These are phyloP conservation scores for Irpex sp. DNA, from an alignment of 1,284 basidiomycete genomes.

Conservation along the genomic window DNA sequence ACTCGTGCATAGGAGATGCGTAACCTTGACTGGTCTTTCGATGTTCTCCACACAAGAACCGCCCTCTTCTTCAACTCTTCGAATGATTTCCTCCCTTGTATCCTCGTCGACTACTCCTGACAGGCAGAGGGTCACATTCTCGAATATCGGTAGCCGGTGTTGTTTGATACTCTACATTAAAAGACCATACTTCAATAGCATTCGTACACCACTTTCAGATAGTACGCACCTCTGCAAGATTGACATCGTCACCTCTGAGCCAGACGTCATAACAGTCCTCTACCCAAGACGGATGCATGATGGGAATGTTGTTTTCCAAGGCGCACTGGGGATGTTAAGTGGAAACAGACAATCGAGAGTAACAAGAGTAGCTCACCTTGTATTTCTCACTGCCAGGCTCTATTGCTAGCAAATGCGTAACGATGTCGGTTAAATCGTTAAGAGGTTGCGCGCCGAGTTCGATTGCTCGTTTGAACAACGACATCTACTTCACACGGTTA, in stretches of 20 bases:
- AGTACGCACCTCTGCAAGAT: slow-evolving; percentile 42
- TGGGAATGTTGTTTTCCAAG: slow-evolving; percentile 67
- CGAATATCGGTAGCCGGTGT: slow-evolving; percentile 66
- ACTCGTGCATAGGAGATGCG: slow-evolving; percentile 58
- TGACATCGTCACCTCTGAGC: slow-evolving; percentile 73
- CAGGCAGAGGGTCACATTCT: slow-evolving; percentile 55
- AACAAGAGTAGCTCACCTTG: slow-evolving; percentile 29
- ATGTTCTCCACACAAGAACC: slow-evolving; percentile 60
- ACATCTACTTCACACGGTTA: slow-evolving; percentile 36
- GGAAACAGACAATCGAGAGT: neutral
- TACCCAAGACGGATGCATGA: slow-evolving; percentile 73
- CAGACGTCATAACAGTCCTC: slow-evolving; percentile 64
- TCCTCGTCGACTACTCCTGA: slow-evolving; percentile 62
- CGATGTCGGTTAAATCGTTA: slow-evolving; percentile 70
- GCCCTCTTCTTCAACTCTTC: slow-evolving; percentile 46
- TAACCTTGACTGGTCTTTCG: slow-evolving; percentile 65
- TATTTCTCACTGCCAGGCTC: slow-evolving; percentile 78
- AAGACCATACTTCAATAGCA: neutral
- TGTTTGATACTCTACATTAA: slow-evolving; percentile 42
- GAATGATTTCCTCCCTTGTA: slow-evolving; percentile 53
- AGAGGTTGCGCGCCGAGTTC: slow-evolving; percentile 70
- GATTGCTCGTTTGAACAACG: slow-evolving; percentile 67
- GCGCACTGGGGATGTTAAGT: slow-evolving; percentile 55
- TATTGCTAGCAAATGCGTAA: slow-evolving; percentile 76
- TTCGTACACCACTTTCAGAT: neutral